phyloP scores from a whole-genome alignment of 345 rosid species.

The Triadica sebifera region DNA sequence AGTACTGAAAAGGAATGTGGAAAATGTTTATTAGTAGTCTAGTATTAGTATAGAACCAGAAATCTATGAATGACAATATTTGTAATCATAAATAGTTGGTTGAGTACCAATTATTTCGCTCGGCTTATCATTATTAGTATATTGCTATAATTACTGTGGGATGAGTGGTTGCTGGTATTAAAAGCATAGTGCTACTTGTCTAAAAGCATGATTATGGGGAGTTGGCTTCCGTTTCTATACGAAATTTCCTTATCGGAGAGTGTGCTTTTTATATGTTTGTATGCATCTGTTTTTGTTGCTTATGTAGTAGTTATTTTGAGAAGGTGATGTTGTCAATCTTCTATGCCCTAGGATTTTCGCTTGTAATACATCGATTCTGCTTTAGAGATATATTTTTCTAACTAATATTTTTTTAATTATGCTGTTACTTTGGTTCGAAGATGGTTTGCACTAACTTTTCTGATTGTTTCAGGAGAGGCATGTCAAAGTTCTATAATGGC shows the following conservation, averaged over 20 bases:
- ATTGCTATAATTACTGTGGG: too few species aligned
- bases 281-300: not conserved
- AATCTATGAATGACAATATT: too few species aligned
- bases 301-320: not conserved
- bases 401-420: not conserved
- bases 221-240: not conserved
- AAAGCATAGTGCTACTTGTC: too few species aligned
- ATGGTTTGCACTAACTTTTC: not conserved
- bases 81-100: too few species aligned
- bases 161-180: too few species aligned
- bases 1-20: too few species aligned
- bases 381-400: not conserved
- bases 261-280: not conserved
- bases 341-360: not conserved
- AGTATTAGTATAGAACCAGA: too few species aligned
- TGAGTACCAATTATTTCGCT: too few species aligned
- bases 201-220: too few species aligned
- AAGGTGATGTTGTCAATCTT: not conserved
- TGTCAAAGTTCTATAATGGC: slow-evolving; percentile 45
- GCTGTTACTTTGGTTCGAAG: not conserved
- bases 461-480: slow-evolving; percentile 36
- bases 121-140: too few species aligned
- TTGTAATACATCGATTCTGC: not conserved
- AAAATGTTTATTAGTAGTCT: too few species aligned
- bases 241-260: not conserved